phyloP scores from a whole-genome alignment of 129 eudicot genomes.

The Deinandra increscens region DNA sequence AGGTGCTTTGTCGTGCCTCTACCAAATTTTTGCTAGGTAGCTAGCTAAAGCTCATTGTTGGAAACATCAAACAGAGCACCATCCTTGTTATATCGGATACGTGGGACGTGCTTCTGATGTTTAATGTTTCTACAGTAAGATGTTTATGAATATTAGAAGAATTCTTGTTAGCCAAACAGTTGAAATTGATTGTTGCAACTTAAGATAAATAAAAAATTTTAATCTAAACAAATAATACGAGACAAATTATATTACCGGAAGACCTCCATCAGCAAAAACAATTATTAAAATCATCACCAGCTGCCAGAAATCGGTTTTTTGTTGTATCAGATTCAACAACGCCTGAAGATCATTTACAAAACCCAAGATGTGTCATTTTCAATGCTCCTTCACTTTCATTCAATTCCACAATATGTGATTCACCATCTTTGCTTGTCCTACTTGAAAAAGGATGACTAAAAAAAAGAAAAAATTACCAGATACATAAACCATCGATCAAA shows the following conservation, averaged over 20 bases:
- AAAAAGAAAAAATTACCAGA: no score
- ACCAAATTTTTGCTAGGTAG: no score
- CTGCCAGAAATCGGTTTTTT: constrained; percentile 79
- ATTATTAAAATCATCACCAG: constrained; percentile 84
- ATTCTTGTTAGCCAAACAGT: no score
- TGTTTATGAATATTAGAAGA: no score
- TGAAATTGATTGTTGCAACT: no score
- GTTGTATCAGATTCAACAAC: constrained; percentile 88
- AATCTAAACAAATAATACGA: background rate
- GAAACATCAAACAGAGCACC: constrained; percentile 82
- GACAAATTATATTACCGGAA: constrained; percentile 49
- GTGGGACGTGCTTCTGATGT: constrained; percentile 70
- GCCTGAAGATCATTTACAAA: constrained; percentile 66
- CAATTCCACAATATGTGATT: constrained; percentile 87
- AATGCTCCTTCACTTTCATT: constrained; percentile 92
- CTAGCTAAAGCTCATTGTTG: no score
- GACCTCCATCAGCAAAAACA: constrained; percentile 80
- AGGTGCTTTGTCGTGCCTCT: no score
- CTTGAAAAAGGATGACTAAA: no score
- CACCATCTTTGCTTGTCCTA: constrained; percentile 85
- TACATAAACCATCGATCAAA: no score
- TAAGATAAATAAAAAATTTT: no score
- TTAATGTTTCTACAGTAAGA: no score
- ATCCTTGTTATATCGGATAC: constrained; percentile 78
- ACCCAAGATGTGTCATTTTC: constrained; percentile 72